These are phyloP conservation scores for Neurospora discreta DNA, from an alignment of 495 filamentous ascomycete genomes.

Conservation along the genomic window DNA sequence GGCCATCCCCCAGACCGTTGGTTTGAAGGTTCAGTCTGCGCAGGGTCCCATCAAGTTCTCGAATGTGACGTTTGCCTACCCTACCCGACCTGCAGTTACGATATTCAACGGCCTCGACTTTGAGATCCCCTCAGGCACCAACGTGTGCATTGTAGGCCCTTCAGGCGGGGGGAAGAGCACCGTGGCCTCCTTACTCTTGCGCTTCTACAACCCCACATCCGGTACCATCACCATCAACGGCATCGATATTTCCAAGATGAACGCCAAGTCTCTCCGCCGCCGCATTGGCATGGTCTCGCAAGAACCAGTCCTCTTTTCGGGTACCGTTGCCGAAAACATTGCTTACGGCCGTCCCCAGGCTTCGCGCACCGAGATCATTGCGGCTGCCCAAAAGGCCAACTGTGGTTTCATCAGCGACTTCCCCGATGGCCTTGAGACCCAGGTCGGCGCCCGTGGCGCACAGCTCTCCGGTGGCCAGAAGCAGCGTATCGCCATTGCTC, in stretches of 20 bases:
- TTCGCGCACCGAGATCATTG: conserved; percentile 66
- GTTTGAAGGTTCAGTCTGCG: conserved; percentile 63
- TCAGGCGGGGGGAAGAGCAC: conserved; percentile 78
- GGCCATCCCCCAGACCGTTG: conserved; percentile 73
- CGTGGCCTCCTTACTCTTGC: conserved; percentile 73
- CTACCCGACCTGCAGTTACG: conserved; percentile 74
- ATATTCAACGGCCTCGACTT: conserved; percentile 89
- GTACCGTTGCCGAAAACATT: conserved; percentile 93
- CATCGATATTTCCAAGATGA: conserved; percentile 73
- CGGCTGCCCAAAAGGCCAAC: conserved; percentile 87
- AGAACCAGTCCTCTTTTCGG: conserved; percentile 92
- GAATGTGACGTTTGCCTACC: conserved; percentile 79
- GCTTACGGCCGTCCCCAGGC: conserved; percentile 81
- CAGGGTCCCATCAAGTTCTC: conserved; percentile 80
- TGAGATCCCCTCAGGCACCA: conserved; percentile 80
- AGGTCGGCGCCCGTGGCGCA: conserved; percentile 82
- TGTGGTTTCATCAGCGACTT: conserved; percentile 95
- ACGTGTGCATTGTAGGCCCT: conserved; percentile 93
- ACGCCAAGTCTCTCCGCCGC: conserved; percentile 85
- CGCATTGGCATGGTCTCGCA: conserved; percentile 93
- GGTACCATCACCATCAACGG: conserved; percentile 80
- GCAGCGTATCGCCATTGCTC: conserved; percentile 93
- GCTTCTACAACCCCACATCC: conserved; percentile 76
- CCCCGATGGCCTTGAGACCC: conserved; percentile 88
- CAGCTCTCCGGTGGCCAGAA: conserved; percentile 95